Evolutionary conservation across 2,329 filamentous ascomycete genomes (phyloP).

Genomic region (Aspergillus vadensis): DNA sequence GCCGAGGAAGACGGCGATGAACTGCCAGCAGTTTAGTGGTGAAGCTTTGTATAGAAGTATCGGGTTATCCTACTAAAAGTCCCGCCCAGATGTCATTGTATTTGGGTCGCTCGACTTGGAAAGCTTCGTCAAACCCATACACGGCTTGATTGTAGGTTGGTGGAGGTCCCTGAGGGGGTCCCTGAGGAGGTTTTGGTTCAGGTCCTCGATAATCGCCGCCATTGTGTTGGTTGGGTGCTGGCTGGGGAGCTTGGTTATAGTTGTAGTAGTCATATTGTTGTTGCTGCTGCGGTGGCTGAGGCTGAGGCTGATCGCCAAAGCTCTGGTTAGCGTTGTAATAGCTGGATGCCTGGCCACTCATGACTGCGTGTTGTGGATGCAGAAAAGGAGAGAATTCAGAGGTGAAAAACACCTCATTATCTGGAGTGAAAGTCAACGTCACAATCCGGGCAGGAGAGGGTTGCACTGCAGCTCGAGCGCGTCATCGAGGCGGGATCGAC

Average conservation of each 20-base stretch:
- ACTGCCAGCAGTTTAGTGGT: slow-evolving; percentile 43
- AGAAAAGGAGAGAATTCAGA: background rate
- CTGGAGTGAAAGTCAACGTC: too few relatives aligned
- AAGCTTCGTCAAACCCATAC: slow-evolving; percentile 72
- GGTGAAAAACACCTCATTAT: background rate
- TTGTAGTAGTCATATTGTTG: slow-evolving; percentile 20
- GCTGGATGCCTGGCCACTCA: slow-evolving; percentile 42
- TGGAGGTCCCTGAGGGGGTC: slow-evolving; percentile 23
- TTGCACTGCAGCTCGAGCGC: background rate
- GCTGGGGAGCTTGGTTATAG: slow-evolving; percentile 18
- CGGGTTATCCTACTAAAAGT: slow-evolving; percentile 62
- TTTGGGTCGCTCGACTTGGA: slow-evolving; percentile 80
- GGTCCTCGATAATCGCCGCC: slow-evolving; percentile 13
- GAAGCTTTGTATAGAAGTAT: background rate
- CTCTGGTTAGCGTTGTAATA: slow-evolving; percentile 38
- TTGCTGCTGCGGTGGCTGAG: slow-evolving; percentile 21
- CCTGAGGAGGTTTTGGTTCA: slow-evolving; percentile 26
- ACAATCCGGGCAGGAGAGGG: background rate
- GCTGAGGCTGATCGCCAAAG: slow-evolving; percentile 21
- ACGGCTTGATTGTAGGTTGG: slow-evolving; percentile 35
- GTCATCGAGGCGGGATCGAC: background rate
- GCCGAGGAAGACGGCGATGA: slow-evolving; percentile 70
- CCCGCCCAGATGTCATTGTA: slow-evolving; percentile 91
- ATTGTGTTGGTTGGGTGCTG: slow-evolving; percentile 24
- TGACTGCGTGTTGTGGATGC: slow-evolving; percentile 16